These are phyloP conservation scores for Lathyrus tuberosus DNA, from an alignment of 306 rosid genomes.

Conservation along the genomic window DNA sequence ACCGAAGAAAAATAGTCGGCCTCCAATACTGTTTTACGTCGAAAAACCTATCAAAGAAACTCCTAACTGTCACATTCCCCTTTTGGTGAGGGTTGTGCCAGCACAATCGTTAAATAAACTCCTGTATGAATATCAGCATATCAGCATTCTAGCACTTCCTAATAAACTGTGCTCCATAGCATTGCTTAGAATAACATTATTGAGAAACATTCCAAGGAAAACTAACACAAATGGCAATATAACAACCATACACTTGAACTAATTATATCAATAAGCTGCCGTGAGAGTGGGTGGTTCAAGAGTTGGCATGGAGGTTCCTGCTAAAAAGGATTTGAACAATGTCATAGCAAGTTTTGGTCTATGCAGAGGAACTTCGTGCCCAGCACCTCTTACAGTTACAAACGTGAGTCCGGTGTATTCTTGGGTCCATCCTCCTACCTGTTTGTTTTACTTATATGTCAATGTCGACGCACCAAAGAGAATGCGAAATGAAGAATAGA, in stretches of 20 bases:
- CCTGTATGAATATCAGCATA: too few species aligned
- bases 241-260: slow-evolving; percentile 37
- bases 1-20: too few species aligned
- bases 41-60: too few species aligned
- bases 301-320: slow-evolving; percentile 69
- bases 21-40: too few species aligned
- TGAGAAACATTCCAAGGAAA: not conserved
- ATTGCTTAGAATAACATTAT: not conserved
- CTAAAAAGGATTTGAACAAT: slow-evolving; percentile 65
- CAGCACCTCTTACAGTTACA: slow-evolving; percentile 88
- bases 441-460: slow-evolving; percentile 25
- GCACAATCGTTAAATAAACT: too few species aligned
- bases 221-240: not conserved
- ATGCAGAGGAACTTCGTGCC: slow-evolving; percentile 94
- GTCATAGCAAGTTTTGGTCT: slow-evolving; percentile 78
- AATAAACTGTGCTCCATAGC: not conserved
- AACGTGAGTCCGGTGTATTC: slow-evolving; percentile 85
- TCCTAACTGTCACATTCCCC: too few species aligned
- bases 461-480: slow-evolving; percentile 1
- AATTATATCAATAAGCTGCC: slow-evolving; percentile 15
- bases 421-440: slow-evolving; percentile 99
- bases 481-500: too few species aligned
- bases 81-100: too few species aligned
- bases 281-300: slow-evolving; percentile 41
- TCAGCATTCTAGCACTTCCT: not conserved